Evolutionary conservation across 192 early-diverging fungal species (phyloP).

Genomic region (Rhizophagus clarus): DNA sequence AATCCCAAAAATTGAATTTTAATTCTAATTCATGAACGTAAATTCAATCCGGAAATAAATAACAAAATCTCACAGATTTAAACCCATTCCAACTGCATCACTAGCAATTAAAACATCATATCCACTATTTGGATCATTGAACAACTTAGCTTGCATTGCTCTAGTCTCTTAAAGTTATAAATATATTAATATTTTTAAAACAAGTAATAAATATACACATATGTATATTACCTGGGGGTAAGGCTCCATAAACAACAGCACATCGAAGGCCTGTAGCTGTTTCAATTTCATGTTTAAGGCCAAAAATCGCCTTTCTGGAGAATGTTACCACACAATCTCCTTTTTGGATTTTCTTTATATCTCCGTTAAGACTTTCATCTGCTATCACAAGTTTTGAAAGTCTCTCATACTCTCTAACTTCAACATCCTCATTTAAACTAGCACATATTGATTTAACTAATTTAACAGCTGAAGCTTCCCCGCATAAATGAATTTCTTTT

Average conservation of each 20-base stretch:
- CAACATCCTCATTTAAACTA: slow-evolving; percentile 75
- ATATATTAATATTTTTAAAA: too few relatives aligned
- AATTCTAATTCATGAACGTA: neutral
- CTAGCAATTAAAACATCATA: slow-evolving; percentile 90
- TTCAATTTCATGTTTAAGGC: slow-evolving; percentile 79
- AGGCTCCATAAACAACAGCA: slow-evolving; percentile 89
- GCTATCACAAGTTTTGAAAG: slow-evolving; percentile 68
- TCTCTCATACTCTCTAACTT: slow-evolving; percentile 76
- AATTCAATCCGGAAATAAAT: neutral
- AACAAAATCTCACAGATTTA: slow-evolving; percentile 71
- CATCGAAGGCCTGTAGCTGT: slow-evolving; percentile 67
- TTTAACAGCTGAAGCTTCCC: slow-evolving; percentile 84
- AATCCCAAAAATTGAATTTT: neutral
- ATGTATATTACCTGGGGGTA: slow-evolving; percentile 73
- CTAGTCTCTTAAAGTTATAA: slow-evolving; percentile 65
- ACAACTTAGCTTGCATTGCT: slow-evolving; percentile 82
- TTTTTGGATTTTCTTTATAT: slow-evolving; percentile 59
- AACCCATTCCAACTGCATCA: slow-evolving; percentile 97
- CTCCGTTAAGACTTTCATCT: slow-evolving; percentile 54
- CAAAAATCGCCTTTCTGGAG: slow-evolving; percentile 79
- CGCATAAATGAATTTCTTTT: slow-evolving; percentile 88
- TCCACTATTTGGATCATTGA: slow-evolving; percentile 80
- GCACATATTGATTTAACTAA: slow-evolving; percentile 75
- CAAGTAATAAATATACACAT: neutral
- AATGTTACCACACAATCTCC: slow-evolving; percentile 95